Evolutionary conservation across 2,329 filamentous ascomycete genomes (phyloP), one percentile per base, ranked within the genome.

Genomic region (Lachnellula subtilissima): DNA sequence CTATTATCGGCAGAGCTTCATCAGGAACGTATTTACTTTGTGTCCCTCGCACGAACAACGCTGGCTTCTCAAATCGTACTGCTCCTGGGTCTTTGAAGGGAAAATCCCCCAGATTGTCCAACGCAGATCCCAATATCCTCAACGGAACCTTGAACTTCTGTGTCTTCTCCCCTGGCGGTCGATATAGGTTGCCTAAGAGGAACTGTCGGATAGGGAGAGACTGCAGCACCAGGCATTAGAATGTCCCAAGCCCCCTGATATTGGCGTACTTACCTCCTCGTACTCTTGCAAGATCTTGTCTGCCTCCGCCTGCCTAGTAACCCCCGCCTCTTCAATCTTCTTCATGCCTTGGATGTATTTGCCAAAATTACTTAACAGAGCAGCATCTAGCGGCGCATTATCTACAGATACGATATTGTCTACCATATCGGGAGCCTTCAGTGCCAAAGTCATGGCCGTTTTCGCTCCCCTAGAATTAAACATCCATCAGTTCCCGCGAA

Each of bases 311-410:
- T 89, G 87, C 62, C 81, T 86, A 14, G 79, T 85, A 17, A 91
- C 78, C 9, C 78, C 75, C 0, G 84, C 82, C 1, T 81, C 78
- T 58, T 96, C 88, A 54, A 99, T 87, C 61, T 84, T 81, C 66
- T 84, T 84, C 92, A 99, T 96, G 56, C 85, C 93, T 52, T 84
- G 82, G 22, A 96, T 79, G 72, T 97, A 97, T 59, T 83, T 84
- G 3, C 78, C 82, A 69, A 97, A 97, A 67, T 87, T 83, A 60
- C 81, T 83, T 60, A 83, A 81, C 3, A 97, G 78, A 0, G 82
- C 80, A 14, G 88, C 88, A 69, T 95, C 91, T 8, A 96, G 80
- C 2, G 93, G 93, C 4, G 92, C 91, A 69, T 97, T 97, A 75
- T 97, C 93, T 12, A 97, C 91, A 1, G 91, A 81, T 28, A 97